Percentiles rank a stretch among this genome's conserved stretches.
Evolutionary conservation across 1,284 basidiomycete genomes (phyloP).

Genomic region (Sanghuangporus baumii): DNA sequence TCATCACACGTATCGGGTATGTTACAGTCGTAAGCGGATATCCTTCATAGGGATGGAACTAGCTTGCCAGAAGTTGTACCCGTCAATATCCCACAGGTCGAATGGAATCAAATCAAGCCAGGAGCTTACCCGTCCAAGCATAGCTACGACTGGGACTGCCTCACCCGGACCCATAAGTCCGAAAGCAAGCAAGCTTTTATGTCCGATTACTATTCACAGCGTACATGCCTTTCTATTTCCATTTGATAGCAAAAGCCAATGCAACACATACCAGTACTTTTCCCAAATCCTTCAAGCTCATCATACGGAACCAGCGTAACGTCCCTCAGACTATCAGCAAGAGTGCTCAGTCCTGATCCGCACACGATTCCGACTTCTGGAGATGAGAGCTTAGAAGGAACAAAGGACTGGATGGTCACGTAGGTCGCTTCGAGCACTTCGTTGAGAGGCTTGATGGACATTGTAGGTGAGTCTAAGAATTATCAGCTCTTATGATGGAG

Average conservation of each 20-base stretch:
- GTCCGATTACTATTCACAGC: constrained; percentile 52
- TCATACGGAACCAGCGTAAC: constrained; percentile 54
- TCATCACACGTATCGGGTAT: constrained; percentile 76
- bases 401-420: constrained; percentile 16
- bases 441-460: constrained; percentile 10
- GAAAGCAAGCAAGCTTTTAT: constrained; percentile 73
- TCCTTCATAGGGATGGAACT: constrained; percentile 85
- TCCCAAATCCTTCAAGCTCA: constrained; percentile 60
- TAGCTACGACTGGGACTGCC: constrained; percentile 71
- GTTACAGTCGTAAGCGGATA: constrained; percentile 60
- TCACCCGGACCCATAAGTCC: constrained; percentile 57
- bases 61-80: constrained; percentile 19
- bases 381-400: constrained; percentile 40
- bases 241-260: neutral
- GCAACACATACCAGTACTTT: constrained; percentile 57
- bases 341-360: constrained; percentile 68
- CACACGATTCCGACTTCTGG: constrained; percentile 75
- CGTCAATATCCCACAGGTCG: neutral
- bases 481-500: too few relatives aligned
- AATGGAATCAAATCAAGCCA: neutral
- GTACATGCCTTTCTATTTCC: neutral
- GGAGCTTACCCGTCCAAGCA: constrained; percentile 70
- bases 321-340: constrained; percentile 52
- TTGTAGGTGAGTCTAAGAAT: neutral
- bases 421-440: constrained; percentile 17